Percentiles rank a stretch among this genome's conserved stretches.
Conservation (phyloP, 805 yeast genomes). For the Candida khao-thaluensis region DNA sequence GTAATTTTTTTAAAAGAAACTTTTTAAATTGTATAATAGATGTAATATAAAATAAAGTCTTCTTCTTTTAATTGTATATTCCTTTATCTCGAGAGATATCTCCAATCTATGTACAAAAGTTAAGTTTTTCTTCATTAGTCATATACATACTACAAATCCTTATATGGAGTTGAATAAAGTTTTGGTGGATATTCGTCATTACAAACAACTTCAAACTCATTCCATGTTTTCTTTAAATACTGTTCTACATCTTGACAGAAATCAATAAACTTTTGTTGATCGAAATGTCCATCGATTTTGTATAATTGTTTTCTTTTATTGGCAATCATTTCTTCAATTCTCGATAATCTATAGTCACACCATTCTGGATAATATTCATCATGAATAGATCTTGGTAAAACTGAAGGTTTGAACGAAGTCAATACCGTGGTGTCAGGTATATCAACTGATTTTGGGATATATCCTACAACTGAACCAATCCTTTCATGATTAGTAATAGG, state of each 20-base stretch:
- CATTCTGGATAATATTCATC: constrained; percentile 33
- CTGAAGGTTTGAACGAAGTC: constrained; percentile 41
- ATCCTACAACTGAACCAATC: constrained; percentile 43
- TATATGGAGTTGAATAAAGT: constrained; percentile 17
- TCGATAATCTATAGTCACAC: constrained; percentile 28
- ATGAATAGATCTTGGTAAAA: constrained; percentile 28
- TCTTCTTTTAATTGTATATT: too few species aligned
- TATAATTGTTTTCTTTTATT: constrained; percentile 15
- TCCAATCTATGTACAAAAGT: too few species aligned
- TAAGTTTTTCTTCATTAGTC: too few species aligned
- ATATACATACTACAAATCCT: constrained; percentile 16
- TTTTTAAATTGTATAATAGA: neutral
- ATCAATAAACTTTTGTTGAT: constrained; percentile 34
- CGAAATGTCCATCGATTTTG: constrained; percentile 22
- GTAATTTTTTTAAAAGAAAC: too few species aligned
- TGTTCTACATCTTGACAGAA: constrained; percentile 28
- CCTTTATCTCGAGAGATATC: too few species aligned
- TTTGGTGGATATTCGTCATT: constrained; percentile 17
- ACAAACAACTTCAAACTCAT: constrained; percentile 32
- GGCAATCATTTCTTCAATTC: constrained; percentile 24
- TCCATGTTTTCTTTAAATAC: constrained; percentile 26
- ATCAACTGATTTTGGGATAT: constrained; percentile 39
- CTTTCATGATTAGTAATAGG: constrained; percentile 36
- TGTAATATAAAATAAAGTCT: neutral
- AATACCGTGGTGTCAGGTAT: constrained; percentile 39